Evolutionary conservation across 495 filamentous ascomycete genomes (phyloP).

Genomic region (Penicillium simplicissimum): DNA sequence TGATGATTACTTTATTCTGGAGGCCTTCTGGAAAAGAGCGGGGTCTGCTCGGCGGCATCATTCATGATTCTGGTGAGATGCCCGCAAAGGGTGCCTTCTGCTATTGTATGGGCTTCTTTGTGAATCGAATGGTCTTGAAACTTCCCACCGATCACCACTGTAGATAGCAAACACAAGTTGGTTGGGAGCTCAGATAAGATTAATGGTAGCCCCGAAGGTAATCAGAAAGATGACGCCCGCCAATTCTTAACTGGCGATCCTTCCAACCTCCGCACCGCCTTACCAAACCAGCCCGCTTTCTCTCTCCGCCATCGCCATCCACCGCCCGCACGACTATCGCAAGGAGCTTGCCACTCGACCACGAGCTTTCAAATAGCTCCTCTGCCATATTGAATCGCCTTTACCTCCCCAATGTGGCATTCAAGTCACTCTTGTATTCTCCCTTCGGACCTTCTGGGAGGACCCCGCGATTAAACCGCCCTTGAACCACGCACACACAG

Average conservation of each 20-base stretch:
- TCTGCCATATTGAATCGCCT: background rate
- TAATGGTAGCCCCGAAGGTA: background rate
- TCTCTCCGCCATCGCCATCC: constrained; percentile 5
- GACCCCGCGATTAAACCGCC: constrained; percentile 34
- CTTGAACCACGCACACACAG: constrained; percentile 14
- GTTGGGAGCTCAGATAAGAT: background rate
- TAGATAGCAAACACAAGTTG: background rate
- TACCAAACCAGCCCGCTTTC: constrained; percentile 22
- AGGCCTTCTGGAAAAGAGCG: constrained; percentile 1
- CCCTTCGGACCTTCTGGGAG: constrained; percentile 44
- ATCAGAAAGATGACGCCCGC: background rate
- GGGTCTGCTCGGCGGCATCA: background rate
- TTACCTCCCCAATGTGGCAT: constrained; percentile 43
- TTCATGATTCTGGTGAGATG: background rate
- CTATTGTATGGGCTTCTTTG: background rate
- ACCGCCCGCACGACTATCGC: background rate
- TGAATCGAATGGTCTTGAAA: background rate
- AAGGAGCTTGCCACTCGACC: background rate
- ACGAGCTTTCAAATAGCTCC: background rate
- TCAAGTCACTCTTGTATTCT: constrained; percentile 41
- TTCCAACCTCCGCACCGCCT: constrained; percentile 32
- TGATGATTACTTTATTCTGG: background rate
- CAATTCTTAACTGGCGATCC: background rate
- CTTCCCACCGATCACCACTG: background rate
- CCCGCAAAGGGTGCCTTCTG: background rate